Conservation (phyloP, 768 basidiomycete genomes). For the Suillus hirtellus region DNA sequence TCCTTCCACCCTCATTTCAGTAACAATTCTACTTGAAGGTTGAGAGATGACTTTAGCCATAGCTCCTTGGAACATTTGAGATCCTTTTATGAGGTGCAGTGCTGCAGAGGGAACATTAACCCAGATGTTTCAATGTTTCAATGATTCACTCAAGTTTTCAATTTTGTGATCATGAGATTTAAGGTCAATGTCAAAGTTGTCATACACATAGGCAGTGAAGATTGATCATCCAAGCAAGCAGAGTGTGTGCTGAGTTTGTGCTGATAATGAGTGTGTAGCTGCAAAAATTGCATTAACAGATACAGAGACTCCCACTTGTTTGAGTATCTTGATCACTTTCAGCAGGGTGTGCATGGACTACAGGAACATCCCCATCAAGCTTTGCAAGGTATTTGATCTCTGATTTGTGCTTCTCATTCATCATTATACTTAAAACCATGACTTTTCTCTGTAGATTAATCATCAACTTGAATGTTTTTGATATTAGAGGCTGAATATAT, state of each 20-base stretch:
- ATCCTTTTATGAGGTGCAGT: constrained; percentile 25
- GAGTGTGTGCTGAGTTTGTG: constrained; percentile 20
- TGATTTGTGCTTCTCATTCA: constrained; percentile 33
- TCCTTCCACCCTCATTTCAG: constrained; percentile 1
- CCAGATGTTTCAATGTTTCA: constrained; percentile 29
- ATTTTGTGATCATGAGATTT: constrained; percentile 31
- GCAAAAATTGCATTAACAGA: constrained; percentile 28
- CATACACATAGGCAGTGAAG: constrained; percentile 34
- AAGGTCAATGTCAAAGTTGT: constrained; percentile 45
- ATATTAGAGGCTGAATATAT: background rate
- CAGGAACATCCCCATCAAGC: constrained; percentile 18
- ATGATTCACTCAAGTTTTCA: constrained; percentile 25
- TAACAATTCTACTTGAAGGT: constrained; percentile 14
- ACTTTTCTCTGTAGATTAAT: background rate
- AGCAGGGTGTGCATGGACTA: constrained; percentile 31
- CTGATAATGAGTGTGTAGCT: constrained; percentile 30
- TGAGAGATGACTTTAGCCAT: constrained; percentile 31
- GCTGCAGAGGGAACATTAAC: constrained; percentile 21
- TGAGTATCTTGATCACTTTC: constrained; percentile 30
- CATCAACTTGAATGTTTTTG: background rate
- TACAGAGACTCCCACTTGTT: constrained; percentile 33
- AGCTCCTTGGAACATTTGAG: constrained; percentile 33
- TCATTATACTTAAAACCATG: background rate
- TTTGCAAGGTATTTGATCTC: constrained; percentile 18
- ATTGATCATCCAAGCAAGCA: constrained; percentile 26